Evolutionary conservation across 2,329 filamentous ascomycete species (phyloP).

Genomic region (Colletotrichum falcatum): DNA sequence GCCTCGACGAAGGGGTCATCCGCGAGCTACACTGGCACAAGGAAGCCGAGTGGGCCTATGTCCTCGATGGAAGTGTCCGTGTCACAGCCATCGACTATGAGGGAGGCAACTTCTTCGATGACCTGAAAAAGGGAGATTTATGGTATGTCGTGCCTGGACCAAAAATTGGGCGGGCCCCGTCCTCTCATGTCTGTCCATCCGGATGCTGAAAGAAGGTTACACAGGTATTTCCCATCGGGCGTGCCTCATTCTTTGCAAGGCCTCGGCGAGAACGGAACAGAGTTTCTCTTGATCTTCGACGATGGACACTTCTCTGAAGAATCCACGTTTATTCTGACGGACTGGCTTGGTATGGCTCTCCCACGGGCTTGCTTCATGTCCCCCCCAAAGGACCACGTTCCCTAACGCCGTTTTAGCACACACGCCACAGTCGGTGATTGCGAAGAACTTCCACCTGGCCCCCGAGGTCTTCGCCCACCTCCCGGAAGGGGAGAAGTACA

Average conservation of each 20-base stretch:
- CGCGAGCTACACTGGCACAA: slow-evolving; percentile 87
- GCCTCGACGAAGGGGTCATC: slow-evolving; percentile 77
- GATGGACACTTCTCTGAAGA: slow-evolving; percentile 66
- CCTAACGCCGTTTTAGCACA: slow-evolving; percentile 60
- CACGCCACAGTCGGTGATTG: slow-evolving; percentile 77
- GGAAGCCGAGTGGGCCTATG: slow-evolving; percentile 82
- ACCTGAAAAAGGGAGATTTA: slow-evolving; percentile 72
- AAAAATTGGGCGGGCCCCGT: too few species aligned
- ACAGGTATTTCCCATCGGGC: slow-evolving; percentile 85
- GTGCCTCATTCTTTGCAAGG: slow-evolving; percentile 78
- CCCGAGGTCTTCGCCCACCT: slow-evolving; percentile 78
- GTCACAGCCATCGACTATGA: slow-evolving; percentile 81
- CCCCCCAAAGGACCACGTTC: too few species aligned
- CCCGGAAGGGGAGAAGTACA: slow-evolving; percentile 77
- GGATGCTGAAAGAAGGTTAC: too few species aligned
- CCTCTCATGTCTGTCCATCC: slow-evolving; percentile 53
- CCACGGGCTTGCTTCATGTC: neutral
- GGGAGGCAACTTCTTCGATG: slow-evolving; percentile 81
- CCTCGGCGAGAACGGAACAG: slow-evolving; percentile 45
- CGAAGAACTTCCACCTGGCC: slow-evolving; percentile 80
- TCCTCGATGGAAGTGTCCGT: slow-evolving; percentile 77
- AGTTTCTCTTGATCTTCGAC: slow-evolving; percentile 60
- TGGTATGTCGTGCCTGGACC: too few species aligned
- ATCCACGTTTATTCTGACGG: slow-evolving; percentile 79
- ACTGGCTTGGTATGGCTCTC: slow-evolving; percentile 75